Percentiles rank a stretch among this genome's conserved stretches.
These are phyloP conservation scores for Hanseniaspora lindneri DNA, from an alignment of 805 yeast genomes.

Conservation along the genomic window DNA sequence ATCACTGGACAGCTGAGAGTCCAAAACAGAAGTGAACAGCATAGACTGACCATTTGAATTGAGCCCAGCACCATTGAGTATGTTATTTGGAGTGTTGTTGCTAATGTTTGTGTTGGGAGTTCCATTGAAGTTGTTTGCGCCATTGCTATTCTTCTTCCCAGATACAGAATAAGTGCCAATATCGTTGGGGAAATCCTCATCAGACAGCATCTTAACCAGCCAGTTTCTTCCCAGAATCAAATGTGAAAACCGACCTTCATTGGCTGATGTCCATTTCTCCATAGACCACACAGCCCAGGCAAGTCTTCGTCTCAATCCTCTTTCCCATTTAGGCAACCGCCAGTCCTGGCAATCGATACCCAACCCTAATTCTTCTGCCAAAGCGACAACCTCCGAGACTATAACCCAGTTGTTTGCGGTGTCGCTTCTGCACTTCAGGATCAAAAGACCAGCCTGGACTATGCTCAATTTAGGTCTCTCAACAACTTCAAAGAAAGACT, in stretches of 20 bases:
- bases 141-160: not conserved
- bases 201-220: slow-evolving; percentile 57
- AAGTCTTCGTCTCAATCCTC: slow-evolving; percentile 71
- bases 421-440: slow-evolving; percentile 48
- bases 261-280: slow-evolving; percentile 80
- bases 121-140: not conserved
- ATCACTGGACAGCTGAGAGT: slow-evolving; percentile 29
- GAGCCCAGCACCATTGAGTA: slow-evolving; percentile 10
- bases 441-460: slow-evolving; percentile 75
- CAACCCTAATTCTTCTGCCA: slow-evolving; percentile 82
- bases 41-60: slow-evolving; percentile 11
- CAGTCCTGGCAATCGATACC: slow-evolving; percentile 85
- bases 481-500: slow-evolving; percentile 55
- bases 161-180: slow-evolving; percentile 28
- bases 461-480: slow-evolving; percentile 84
- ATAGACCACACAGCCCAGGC: slow-evolving; percentile 95
- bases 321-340: slow-evolving; percentile 92
- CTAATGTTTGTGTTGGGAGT: slow-evolving; percentile 8
- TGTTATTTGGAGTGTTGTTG: slow-evolving; percentile 11
- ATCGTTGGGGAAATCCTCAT: slow-evolving; percentile 67
- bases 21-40: slow-evolving; percentile 20
- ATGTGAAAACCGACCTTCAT: slow-evolving; percentile 78
- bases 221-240: slow-evolving; percentile 61
- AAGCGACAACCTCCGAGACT: slow-evolving; percentile 73
- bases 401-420: slow-evolving; percentile 71